Evolutionary conservation across 139 green algal species (phyloP).

Genomic region (Dunaliella primolecta): DNA sequence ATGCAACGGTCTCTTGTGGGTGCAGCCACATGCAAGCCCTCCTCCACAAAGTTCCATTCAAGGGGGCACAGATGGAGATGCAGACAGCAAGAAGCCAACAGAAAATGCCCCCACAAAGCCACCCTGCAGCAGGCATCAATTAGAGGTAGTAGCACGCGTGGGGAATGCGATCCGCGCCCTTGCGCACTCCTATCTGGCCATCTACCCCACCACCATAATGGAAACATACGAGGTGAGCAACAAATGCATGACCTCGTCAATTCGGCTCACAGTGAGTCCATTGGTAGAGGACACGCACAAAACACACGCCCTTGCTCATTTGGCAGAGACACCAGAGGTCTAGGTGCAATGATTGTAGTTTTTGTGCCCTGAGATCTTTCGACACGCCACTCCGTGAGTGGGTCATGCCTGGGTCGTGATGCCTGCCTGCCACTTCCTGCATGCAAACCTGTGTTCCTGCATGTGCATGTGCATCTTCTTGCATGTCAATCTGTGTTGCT

Average conservation of each 20-base stretch:
- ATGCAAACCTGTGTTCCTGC: not conserved
- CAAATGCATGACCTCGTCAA: not conserved
- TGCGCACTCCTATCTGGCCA: constrained; percentile 54
- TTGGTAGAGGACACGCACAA: not conserved
- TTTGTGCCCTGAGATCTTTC: not conserved
- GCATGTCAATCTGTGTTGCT: not conserved
- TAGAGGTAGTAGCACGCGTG: constrained; percentile 48
- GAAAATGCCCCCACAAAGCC: too few species aligned
- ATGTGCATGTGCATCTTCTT: not conserved
- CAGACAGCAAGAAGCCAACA: too few species aligned
- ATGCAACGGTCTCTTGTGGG: constrained; percentile 82
- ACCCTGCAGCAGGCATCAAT: constrained; percentile 28
- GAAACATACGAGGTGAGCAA: constrained; percentile 41
- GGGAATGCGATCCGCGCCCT: constrained; percentile 61
- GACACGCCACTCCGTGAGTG: not conserved
- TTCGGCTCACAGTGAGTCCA: not conserved
- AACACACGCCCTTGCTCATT: not conserved
- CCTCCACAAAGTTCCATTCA: not conserved
- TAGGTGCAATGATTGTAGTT: not conserved
- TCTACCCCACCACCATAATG: constrained; percentile 56
- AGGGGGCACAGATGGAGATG: too few species aligned
- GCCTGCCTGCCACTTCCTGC: not conserved
- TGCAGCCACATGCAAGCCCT: constrained; percentile 38
- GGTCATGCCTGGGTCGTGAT: not conserved
- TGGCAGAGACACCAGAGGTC: not conserved